These are phyloP conservation scores for Clarkia xantiana DNA, from an alignment of 345 rosid genomes.

Conservation along the genomic window DNA sequence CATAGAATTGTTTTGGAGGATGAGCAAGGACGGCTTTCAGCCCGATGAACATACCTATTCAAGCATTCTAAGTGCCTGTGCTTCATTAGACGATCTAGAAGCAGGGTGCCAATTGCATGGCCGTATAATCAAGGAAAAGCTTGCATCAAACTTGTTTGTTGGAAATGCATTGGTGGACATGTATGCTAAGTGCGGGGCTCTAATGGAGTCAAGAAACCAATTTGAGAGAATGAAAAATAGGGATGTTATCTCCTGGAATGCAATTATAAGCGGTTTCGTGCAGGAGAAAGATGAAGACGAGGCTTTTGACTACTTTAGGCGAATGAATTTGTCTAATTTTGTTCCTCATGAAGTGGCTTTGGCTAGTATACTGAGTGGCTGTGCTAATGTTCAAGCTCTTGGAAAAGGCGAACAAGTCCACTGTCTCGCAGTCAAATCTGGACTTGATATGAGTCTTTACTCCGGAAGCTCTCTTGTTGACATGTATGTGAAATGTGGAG, in stretches of 20 bases:
- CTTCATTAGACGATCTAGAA: conserved; percentile 41
- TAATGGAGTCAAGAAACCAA: conserved; percentile 51
- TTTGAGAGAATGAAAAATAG: conserved; percentile 43
- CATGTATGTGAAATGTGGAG: conserved; percentile 72
- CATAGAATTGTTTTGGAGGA: conserved; percentile 38
- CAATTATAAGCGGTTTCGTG: conserved; percentile 77
- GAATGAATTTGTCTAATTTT: conserved; percentile 36
- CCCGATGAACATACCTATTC: conserved; percentile 82
- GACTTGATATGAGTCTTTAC: conserved; percentile 61
- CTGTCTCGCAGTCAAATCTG: conserved; percentile 49
- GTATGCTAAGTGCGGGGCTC: conserved; percentile 79
- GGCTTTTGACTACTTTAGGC: conserved; percentile 56
- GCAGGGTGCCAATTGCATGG: conserved; percentile 67
- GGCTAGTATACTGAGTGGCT: conserved; percentile 67
- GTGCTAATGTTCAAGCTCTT: conserved; percentile 52
- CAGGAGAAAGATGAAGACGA: conserved; percentile 54
- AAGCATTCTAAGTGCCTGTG: conserved; percentile 74
- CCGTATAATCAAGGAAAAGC: conserved; percentile 40
- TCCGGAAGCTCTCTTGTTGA: conserved; percentile 81
- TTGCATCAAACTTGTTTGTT: conserved; percentile 49
- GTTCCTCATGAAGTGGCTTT: conserved; percentile 70
- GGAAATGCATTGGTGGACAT: conserved; percentile 85
- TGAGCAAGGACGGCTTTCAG: conserved; percentile 44
- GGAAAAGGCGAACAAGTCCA: conserved; percentile 52
- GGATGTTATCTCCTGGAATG: conserved; percentile 83